A percentile compares a stretch with the other conserved stretches of the same genome.
Evolutionary conservation across 306 rosid genomes (phyloP).

Genomic region (Cucurbita ficifolia): DNA sequence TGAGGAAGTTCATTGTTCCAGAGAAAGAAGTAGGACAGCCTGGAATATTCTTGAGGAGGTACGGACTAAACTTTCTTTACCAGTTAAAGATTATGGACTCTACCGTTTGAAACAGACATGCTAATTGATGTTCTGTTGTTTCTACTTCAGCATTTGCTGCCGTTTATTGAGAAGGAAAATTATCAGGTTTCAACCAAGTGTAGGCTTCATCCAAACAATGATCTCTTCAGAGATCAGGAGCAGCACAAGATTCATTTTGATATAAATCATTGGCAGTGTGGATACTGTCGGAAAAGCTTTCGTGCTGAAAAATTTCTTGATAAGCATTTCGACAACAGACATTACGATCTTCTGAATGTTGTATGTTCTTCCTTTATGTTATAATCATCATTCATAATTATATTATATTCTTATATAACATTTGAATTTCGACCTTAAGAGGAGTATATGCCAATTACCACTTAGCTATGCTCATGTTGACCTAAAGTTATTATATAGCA

Average conservation of each 20-base stretch:
- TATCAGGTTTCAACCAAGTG: conserved; percentile 53
- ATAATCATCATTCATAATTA: neutral
- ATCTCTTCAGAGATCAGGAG: conserved; percentile 83
- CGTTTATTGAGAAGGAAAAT: conserved; percentile 60
- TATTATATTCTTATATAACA: too few species aligned
- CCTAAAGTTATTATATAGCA: neutral
- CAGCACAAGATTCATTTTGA: conserved; percentile 64
- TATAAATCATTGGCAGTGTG: conserved; percentile 76
- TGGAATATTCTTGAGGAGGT: conserved; percentile 65
- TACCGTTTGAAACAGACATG: neutral
- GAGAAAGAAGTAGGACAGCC: conserved; percentile 80
- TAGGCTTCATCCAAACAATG: conserved; percentile 65
- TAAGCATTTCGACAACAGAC: conserved; percentile 86
- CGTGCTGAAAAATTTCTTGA: conserved; percentile 80
- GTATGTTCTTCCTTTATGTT: conserved; percentile 43
- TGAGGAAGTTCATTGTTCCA: conserved; percentile 67
- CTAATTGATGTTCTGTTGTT: conserved; percentile 1
- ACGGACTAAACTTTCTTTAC: conserved; percentile 1
- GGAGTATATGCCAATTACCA: too few species aligned
- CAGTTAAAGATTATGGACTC: neutral
- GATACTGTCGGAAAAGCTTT: conserved; percentile 90
- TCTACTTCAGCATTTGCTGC: conserved; percentile 60
- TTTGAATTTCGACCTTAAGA: too few species aligned
- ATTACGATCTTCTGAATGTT: conserved; percentile 67
- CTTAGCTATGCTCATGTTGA: too few species aligned